phyloP scores from a whole-genome alignment of 805 yeast genomes.

The Ogataea paradorogensis region DNA sequence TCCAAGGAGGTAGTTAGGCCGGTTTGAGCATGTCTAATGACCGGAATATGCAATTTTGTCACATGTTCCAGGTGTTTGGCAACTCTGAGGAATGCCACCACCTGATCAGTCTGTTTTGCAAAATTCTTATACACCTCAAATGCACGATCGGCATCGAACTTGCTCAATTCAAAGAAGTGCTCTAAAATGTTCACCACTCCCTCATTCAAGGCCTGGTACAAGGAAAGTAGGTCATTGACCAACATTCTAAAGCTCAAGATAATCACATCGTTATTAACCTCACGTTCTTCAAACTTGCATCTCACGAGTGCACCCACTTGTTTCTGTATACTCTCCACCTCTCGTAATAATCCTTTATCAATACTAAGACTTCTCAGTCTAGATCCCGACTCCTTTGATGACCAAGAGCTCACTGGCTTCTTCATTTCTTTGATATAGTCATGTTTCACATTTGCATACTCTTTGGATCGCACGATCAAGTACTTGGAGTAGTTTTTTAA shows the following conservation, averaged over 20 bases:
- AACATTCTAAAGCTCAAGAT: conserved; percentile 82
- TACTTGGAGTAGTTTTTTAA: conserved; percentile 70
- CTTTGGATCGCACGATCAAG: conserved; percentile 62
- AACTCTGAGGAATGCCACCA: conserved; percentile 79
- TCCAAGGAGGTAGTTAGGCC: conserved; percentile 83
- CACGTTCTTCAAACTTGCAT: conserved; percentile 75
- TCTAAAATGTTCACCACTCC: conserved; percentile 93
- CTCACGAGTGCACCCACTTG: conserved; percentile 75
- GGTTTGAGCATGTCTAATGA: conserved; percentile 96
- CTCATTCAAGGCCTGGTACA: conserved; percentile 89
- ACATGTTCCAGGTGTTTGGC: conserved; percentile 87
- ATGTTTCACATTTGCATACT: conserved; percentile 57
- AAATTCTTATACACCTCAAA: conserved; percentile 79
- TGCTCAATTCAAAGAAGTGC: conserved; percentile 91
- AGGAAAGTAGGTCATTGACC: conserved; percentile 82
- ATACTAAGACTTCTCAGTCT: conserved; percentile 62
- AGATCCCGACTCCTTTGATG: conserved; percentile 47
- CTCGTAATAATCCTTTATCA: conserved; percentile 78
- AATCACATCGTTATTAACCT: conserved; percentile 78
- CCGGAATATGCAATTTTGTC: conserved; percentile 89
- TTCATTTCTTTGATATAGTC: conserved; percentile 78
- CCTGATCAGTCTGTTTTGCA: conserved; percentile 81
- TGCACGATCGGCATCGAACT: conserved; percentile 81
- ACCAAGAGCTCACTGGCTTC: conserved; percentile 29
- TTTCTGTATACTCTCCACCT: conserved; percentile 78